Evolutionary conservation across 78 protist species (phyloP).

Genomic region (Emiliania huxleyi): DNA sequence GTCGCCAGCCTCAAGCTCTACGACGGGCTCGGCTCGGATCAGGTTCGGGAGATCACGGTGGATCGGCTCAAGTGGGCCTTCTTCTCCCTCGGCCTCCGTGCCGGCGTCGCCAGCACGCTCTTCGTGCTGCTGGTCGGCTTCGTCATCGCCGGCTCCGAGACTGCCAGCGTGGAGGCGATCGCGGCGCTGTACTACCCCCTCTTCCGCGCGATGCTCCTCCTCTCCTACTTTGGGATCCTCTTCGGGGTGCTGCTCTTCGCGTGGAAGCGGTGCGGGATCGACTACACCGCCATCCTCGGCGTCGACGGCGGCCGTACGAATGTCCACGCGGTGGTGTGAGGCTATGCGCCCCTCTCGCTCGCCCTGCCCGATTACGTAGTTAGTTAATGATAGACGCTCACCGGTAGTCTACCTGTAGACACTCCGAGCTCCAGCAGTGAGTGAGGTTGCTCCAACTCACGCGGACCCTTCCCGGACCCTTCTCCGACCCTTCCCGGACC

Average conservation of each 20-base stretch:
- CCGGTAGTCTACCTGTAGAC: too few relatives aligned
- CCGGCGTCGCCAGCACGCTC: not conserved
- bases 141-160: not conserved
- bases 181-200: not conserved
- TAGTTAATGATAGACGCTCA: too few relatives aligned
- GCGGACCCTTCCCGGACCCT: too few relatives aligned
- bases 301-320: not conserved
- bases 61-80: not conserved
- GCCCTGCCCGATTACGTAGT: too few relatives aligned
- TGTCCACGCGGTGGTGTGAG: not conserved
- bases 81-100: not conserved
- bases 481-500: too few relatives aligned
- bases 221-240: not conserved
- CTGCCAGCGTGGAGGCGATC: not conserved
- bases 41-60: too few relatives aligned
- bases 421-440: too few relatives aligned
- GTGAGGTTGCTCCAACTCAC: too few relatives aligned
- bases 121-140: not conserved
- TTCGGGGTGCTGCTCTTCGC: not conserved
- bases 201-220: not conserved
- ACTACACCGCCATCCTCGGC: not conserved
- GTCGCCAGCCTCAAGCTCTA: too few relatives aligned
- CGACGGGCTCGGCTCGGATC: too few relatives aligned
- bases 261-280: not conserved
- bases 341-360: too few relatives aligned